phyloP scores from a whole-genome alignment of 805 yeast species.

The Yamadazyma takamatsuzukensis region DNA sequence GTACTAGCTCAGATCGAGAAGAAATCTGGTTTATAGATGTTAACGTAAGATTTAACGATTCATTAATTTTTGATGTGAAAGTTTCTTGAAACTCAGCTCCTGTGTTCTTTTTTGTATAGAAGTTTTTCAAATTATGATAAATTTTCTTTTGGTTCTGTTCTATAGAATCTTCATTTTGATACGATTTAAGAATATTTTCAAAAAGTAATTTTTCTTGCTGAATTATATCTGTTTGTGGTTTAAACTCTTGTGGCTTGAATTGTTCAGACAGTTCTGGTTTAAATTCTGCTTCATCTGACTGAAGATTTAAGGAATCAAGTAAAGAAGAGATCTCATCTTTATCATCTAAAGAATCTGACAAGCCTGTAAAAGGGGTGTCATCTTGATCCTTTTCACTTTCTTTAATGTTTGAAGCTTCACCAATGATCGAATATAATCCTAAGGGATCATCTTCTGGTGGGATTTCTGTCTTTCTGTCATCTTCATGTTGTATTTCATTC shows the following conservation, averaged over 20 bases:
- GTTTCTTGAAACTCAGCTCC: no score
- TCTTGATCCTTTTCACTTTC: not conserved
- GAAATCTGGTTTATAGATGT: no score
- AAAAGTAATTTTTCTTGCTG: slow-evolving; percentile 21
- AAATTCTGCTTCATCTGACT: slow-evolving; percentile 5
- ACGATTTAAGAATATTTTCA: slow-evolving; percentile 22
- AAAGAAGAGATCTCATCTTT: slow-evolving; percentile 1
- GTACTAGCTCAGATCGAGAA: no score
- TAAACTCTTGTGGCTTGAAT: no score
- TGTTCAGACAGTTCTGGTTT: slow-evolving; percentile 2
- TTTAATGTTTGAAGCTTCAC: slow-evolving; percentile 2
- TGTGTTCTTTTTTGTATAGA: no score
- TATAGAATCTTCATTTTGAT: slow-evolving; percentile 5
- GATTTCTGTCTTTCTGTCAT: no score
- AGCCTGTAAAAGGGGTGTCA: not conserved
- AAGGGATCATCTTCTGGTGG: slow-evolving; percentile 1
- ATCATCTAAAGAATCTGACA: not conserved
- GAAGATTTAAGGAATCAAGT: slow-evolving; percentile 2
- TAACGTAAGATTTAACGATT: not conserved
- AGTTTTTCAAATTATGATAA: slow-evolving; percentile 5
- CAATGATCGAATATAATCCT: slow-evolving; percentile 3
- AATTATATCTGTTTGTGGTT: slow-evolving; percentile 11
- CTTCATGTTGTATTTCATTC: slow-evolving; percentile 2
- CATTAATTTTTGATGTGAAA: not conserved
- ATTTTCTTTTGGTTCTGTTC: slow-evolving; percentile 12